Conservation (phyloP, 1,284 basidiomycete genomes). For the Pascua guehoae region DNA sequence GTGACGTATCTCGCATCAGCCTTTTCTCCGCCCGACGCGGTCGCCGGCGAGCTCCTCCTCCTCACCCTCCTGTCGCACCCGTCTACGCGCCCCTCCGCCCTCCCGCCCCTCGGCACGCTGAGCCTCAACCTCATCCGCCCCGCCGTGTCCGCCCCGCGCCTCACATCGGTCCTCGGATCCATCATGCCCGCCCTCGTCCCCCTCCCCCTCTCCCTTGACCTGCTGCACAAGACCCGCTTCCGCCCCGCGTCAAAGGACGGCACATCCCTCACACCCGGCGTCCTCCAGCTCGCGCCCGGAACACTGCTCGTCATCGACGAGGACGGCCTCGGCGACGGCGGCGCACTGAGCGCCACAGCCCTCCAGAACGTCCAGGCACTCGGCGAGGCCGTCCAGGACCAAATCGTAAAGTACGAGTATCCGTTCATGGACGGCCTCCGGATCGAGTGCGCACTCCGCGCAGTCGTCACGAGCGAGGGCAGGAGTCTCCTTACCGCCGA, state of each 20-base stretch:
- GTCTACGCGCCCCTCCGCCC: constrained; percentile 24
- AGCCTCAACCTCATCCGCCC: constrained; percentile 36
- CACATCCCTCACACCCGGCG: constrained; percentile 35
- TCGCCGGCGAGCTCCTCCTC: constrained; percentile 41
- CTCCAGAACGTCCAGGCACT: constrained; percentile 43
- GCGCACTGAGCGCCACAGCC: constrained; percentile 38
- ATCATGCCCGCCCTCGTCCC: constrained; percentile 31
- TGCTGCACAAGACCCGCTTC: constrained; percentile 38
- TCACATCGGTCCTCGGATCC: constrained; percentile 15
- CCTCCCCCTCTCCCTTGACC: constrained; percentile 32
- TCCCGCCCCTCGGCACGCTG: constrained; percentile 41
- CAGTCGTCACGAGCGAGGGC: constrained; percentile 40
- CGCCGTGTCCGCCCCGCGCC: background rate
- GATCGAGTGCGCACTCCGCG: constrained; percentile 40
- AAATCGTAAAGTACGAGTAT: constrained; percentile 44
- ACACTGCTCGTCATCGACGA: constrained; percentile 22
- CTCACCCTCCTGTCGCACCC: constrained; percentile 39
- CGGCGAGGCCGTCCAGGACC: constrained; percentile 32
- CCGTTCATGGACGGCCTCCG: constrained; percentile 46
- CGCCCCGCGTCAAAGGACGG: constrained; percentile 31
- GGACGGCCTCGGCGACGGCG: constrained; percentile 40
- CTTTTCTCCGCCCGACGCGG: constrained; percentile 32
- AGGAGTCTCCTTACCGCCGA: constrained; percentile 45
- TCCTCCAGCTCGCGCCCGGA: constrained; percentile 39
- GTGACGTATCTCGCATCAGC: constrained; percentile 34